These are phyloP conservation scores for Prunus persica DNA, from an alignment of 306 rosid genomes.

Conservation along the genomic window Prunus_persica_NCBIv2 NC_034010.1:24478501-24479000, in stretches of 20 bases:
- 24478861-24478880: slow-evolving; percentile 46
- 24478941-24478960: slow-evolving; percentile 49
- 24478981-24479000: slow-evolving; percentile 71
- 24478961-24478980: slow-evolving; percentile 68
- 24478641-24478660: slow-evolving; percentile 94
- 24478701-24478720: slow-evolving; percentile 89
- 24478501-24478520: slow-evolving; percentile 97
- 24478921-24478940: slow-evolving; percentile 32
- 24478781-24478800: slow-evolving; percentile 92
- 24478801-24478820: slow-evolving; percentile 76
- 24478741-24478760: slow-evolving; percentile 81
- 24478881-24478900: slow-evolving; percentile 36
- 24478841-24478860: slow-evolving; percentile 14
- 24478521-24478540: slow-evolving; percentile 97
- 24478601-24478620: slow-evolving; percentile 77
- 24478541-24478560: slow-evolving; percentile 96
- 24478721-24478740: slow-evolving; percentile 96
- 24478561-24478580: slow-evolving; percentile 87
- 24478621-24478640: slow-evolving; percentile 90
- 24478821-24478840: slow-evolving; percentile 59
- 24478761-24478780: slow-evolving; percentile 91
- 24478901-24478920: slow-evolving; percentile 24
- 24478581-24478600: slow-evolving; percentile 80
- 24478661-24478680: slow-evolving; percentile 98
- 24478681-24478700: slow-evolving; percentile 99